Conservation (phyloP, 768 basidiomycete species). For the Kwoniella botswanensis region DNA sequence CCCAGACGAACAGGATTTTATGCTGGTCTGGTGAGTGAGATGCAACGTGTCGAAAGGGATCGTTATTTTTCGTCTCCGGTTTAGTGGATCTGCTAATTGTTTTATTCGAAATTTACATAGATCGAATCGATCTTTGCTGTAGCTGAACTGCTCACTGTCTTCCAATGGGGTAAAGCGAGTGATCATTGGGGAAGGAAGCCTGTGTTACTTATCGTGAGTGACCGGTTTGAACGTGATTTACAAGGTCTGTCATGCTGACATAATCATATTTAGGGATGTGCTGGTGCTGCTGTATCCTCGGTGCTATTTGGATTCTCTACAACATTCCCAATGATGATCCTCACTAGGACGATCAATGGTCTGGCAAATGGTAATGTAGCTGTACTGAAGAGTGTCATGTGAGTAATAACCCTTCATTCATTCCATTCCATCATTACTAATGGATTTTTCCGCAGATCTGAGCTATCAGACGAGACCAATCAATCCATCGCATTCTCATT, state of each 20-base stretch:
- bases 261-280: slow-evolving; percentile 33
- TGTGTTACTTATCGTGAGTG: slow-evolving; percentile 42
- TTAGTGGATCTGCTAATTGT: background rate
- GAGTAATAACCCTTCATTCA: slow-evolving; percentile 14
- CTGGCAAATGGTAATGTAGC: slow-evolving; percentile 48
- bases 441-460: slow-evolving; percentile 28
- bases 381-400: slow-evolving; percentile 47
- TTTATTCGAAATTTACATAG: slow-evolving; percentile 8
- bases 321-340: slow-evolving; percentile 35
- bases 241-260: slow-evolving; percentile 19
- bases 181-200: slow-evolving; percentile 48
- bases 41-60: background rate
- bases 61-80: too few relatives aligned
- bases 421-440: too few relatives aligned
- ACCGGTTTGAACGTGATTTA: background rate
- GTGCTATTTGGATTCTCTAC: slow-evolving; percentile 46
- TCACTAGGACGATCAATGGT: slow-evolving; percentile 41
- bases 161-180: slow-evolving; percentile 45
- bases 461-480: slow-evolving; percentile 48
- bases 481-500: slow-evolving; percentile 45
- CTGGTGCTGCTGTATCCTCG: slow-evolving; percentile 41
- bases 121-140: slow-evolving; percentile 50
- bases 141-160: slow-evolving; percentile 45
- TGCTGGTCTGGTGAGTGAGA: slow-evolving; percentile 42
- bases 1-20: slow-evolving; percentile 40